A percentile compares a stretch with the other conserved stretches of the same genome.
These are phyloP conservation scores for Isoetes taiwanensis DNA, from an alignment of 75 land plant genomes.

Conservation along the genomic window DNA sequence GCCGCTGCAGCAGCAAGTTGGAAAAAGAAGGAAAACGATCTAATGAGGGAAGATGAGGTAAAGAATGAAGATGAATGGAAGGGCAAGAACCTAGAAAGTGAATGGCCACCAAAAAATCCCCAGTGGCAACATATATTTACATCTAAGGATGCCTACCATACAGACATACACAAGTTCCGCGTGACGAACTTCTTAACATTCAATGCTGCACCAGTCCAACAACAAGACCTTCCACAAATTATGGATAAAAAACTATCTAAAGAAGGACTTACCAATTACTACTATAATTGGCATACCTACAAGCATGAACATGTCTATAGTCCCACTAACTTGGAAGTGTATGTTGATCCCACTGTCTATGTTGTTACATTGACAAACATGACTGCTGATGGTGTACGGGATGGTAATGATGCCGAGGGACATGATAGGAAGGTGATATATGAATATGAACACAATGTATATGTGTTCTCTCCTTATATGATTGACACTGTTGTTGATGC, in stretches of 20 bases:
- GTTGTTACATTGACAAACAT: not conserved
- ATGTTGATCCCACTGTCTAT: conserved; percentile 4
- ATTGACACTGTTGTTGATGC: not conserved
- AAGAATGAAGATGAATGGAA: no score
- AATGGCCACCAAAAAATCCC: not conserved
- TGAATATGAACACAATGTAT: conserved; percentile 4
- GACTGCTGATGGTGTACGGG: not conserved
- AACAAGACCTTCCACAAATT: conserved; percentile 4
- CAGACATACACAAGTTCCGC: not conserved
- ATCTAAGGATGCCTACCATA: not conserved
- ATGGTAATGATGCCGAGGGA: not conserved
- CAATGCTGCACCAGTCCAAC: conserved; percentile 5
- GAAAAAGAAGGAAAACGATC: no score
- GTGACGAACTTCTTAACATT: conserved; percentile 4
- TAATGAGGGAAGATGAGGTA: no score
- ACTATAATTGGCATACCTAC: conserved; percentile 5
- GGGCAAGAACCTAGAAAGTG: no score
- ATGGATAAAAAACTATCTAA: not conserved
- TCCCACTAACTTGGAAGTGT: conserved; percentile 1
- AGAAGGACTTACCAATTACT: not conserved
- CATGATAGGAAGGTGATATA: not conserved
- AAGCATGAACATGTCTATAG: not conserved
- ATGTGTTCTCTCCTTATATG: conserved; percentile 4
- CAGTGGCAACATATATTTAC: not conserved
- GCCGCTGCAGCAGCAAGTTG: no score